phyloP scores from a whole-genome alignment of 768 basidiomycete species.

The Punctularia strigosozonata region DNA sequence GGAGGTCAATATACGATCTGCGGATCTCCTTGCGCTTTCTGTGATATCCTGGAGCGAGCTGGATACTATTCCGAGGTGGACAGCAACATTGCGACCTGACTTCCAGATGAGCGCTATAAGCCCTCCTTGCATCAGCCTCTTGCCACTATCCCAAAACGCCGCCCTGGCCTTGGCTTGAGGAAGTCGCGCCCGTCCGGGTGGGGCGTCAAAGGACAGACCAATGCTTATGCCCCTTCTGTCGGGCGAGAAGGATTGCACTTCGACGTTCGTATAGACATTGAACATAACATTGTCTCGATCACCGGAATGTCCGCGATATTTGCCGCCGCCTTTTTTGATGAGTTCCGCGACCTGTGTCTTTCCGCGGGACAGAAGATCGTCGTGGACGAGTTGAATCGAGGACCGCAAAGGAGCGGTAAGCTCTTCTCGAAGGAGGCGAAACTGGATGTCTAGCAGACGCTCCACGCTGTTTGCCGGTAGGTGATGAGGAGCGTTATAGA shows the following conservation, averaged over 20 bases:
- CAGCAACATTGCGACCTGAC: conserved; percentile 17
- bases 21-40: conserved; percentile 24
- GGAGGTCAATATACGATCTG: conserved; percentile 28
- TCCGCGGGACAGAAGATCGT: conserved; percentile 25
- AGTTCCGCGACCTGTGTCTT: conserved; percentile 32
- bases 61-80: conserved; percentile 43
- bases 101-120: conserved; percentile 53
- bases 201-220: conserved; percentile 34
- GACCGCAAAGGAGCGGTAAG: conserved; percentile 44
- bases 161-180: conserved; percentile 24
- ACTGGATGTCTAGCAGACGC: conserved; percentile 60
- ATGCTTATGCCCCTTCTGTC: conserved; percentile 42
- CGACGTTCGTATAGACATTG: conserved; percentile 46
- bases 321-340: conserved; percentile 43
- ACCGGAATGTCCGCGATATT: conserved; percentile 34
- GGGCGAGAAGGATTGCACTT: conserved; percentile 33
- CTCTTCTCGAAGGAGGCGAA: conserved; percentile 65
- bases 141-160: conserved; percentile 53
- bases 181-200: conserved; percentile 43
- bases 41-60: conserved; percentile 32
- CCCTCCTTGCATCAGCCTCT: conserved; percentile 47
- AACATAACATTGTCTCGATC: conserved; percentile 42
- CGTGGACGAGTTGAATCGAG: conserved; percentile 34
- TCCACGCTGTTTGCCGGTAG: conserved; percentile 47
- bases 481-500: conserved; percentile 52